Conservation (phyloP, 2,329 filamentous ascomycete genomes). For the Bipolaris bicolor region DNA sequence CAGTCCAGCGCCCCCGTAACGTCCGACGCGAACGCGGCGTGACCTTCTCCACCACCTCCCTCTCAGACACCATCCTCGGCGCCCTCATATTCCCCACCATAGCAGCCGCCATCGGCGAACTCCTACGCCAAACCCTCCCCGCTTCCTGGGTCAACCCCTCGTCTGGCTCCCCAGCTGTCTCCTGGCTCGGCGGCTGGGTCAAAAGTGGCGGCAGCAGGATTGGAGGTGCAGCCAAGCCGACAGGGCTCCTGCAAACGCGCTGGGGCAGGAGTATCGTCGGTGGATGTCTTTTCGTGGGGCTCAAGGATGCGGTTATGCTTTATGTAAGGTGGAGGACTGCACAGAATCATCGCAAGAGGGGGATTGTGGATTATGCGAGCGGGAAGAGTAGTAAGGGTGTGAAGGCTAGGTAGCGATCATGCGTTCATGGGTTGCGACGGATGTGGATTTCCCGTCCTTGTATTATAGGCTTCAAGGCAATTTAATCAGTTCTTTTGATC, state of each 20-base stretch:
- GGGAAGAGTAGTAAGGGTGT: background rate
- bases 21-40: slow-evolving; percentile 55
- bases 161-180: slow-evolving; percentile 20
- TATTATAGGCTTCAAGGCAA: too few relatives aligned
- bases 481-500: too few relatives aligned
- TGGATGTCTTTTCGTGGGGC: slow-evolving; percentile 83
- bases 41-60: slow-evolving; percentile 59
- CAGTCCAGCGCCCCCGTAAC: slow-evolving; percentile 32
- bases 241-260: slow-evolving; percentile 76
- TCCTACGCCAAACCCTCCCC: slow-evolving; percentile 73
- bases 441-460: too few relatives aligned
- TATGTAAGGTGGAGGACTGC: slow-evolving; percentile 63
- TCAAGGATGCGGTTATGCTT: slow-evolving; percentile 71
- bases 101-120: slow-evolving; percentile 77
- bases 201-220: slow-evolving; percentile 14
- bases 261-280: slow-evolving; percentile 92
- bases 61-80: slow-evolving; percentile 67
- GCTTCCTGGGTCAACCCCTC: slow-evolving; percentile 65
- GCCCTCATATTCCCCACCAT: slow-evolving; percentile 82
- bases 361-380: slow-evolving; percentile 51
- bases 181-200: slow-evolving; percentile 34
- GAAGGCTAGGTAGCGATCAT: too few relatives aligned
- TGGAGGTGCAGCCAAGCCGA: slow-evolving; percentile 49
- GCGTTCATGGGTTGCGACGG: too few relatives aligned
- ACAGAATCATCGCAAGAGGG: slow-evolving; percentile 54